These are phyloP conservation scores for Dactylellina sp. DNA, from an alignment of 2,329 filamentous ascomycete genomes.

Conservation along the genomic window DNA sequence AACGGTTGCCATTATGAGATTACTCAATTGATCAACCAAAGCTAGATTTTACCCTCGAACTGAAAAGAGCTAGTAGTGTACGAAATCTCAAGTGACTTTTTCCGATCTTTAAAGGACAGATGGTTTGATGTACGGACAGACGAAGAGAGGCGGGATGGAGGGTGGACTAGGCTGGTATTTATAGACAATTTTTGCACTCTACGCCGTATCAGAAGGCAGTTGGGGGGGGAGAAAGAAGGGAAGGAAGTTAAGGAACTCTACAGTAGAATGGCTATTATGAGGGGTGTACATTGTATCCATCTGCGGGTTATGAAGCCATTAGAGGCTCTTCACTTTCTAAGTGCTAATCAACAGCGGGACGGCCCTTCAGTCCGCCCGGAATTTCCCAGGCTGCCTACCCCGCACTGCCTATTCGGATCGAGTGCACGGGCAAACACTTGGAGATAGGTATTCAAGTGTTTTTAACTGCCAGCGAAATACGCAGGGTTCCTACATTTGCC, in stretches of 20 bases:
- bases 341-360: slow-evolving; percentile 4
- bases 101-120: not conserved
- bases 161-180: slow-evolving; percentile 12
- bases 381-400: no score
- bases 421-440: no score
- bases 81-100: slow-evolving; percentile 6
- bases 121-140: slow-evolving; percentile 4
- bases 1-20: slow-evolving; percentile 18
- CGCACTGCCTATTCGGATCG: no score
- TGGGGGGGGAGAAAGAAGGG: not conserved
- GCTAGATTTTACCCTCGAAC: not conserved
- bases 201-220: not conserved
- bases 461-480: no score
- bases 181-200: slow-evolving; percentile 12
- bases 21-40: not conserved
- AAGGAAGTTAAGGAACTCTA: slow-evolving; percentile 7
- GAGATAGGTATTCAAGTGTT: no score
- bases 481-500: no score
- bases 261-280: slow-evolving; percentile 5
- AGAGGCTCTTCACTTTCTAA: slow-evolving; percentile 1
- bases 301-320: slow-evolving; percentile 3
- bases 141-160: slow-evolving; percentile 4
- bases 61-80: slow-evolving; percentile 3
- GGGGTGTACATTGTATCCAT: slow-evolving; percentile 10
- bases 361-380: no score